Base-by-base conservation (phyloP, 148 eudicot genomes). In the Vaccinium corymbosum region DNA sequence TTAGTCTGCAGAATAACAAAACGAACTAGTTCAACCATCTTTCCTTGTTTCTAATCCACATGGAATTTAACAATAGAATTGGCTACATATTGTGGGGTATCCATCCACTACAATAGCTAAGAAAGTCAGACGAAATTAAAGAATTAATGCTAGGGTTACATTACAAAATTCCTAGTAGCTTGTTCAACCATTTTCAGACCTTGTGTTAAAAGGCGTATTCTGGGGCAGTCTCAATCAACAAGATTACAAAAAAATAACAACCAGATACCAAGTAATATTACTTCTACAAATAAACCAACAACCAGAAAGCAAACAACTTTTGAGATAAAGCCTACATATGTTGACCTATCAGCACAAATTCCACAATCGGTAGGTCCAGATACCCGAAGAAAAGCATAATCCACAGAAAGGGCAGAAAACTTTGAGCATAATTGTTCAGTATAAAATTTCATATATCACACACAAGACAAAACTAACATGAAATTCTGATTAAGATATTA, bases 341-440 rank as follows among this genome's bases (percentile, higher is more conserved):
- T 50, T 35, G 25, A 66, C 27, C 35, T 79, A 84, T 55, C 82
- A 76, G 29, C 51, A 79, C 75, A 35, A 66, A 57, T 78, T 79
- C 38, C 20, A 68, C 20, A 25, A 49, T 19, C n/a, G 25, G 27
- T 79, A 77, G 86, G 86, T 84, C 82, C 57, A 68, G 53, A 84
- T 15, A 79, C 71, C 77, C 46, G 5, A 29, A 79, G 50, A 85
- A 73, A 80, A 48, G 16, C 16, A 80, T 46, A 73, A 49, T n/a
- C 56, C 50, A 32, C 11, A 4, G 62, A 56, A 73, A 82, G 7
- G 74, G 59, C 38, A 57, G 42, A 25, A 46, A 73, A 55, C 48
- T 51, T 76, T 46, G 6, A 25, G 15, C 79, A 72, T 29, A 84
- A 46, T 53, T 70, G 12, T 68, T 66, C 61, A 42, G 66, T 7